Conservation (phyloP, 2,329 filamentous ascomycete species). For the Neofusicoccum ribis region DNA sequence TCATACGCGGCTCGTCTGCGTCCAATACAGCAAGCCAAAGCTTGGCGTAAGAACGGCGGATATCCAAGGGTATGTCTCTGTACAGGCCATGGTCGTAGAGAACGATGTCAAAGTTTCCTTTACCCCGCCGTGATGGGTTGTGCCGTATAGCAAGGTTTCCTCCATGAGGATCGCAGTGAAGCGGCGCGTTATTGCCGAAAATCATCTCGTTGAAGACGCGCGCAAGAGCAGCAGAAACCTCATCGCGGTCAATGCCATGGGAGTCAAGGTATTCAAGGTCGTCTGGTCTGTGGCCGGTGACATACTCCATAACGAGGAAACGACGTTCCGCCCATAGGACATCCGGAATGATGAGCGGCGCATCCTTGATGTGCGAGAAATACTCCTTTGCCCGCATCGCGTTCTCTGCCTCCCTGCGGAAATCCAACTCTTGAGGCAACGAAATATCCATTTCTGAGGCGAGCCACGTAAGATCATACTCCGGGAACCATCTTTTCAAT, state of each 20-base stretch:
- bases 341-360: constrained; percentile 85
- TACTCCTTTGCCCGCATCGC: constrained; percentile 76
- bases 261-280: constrained; percentile 84
- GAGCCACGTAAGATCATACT: constrained; percentile 96
- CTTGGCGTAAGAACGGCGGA: constrained; percentile 88
- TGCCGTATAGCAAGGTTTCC: constrained; percentile 92
- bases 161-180: constrained; percentile 96
- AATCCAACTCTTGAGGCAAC: constrained; percentile 88
- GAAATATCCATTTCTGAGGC: constrained; percentile 90
- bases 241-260: constrained; percentile 87
- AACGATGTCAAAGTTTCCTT: constrained; percentile 86
- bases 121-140: constrained; percentile 60
- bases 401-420: constrained; percentile 81
- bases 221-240: constrained; percentile 87
- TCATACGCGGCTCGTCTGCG: constrained; percentile 81
- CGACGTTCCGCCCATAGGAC: constrained; percentile 87
- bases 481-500: constrained; percentile 89
- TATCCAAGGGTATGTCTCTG: constrained; percentile 76
- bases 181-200: constrained; percentile 80
- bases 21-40: constrained; percentile 97
- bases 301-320: constrained; percentile 93
- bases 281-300: constrained; percentile 82
- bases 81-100: constrained; percentile 97
- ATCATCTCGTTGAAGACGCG: constrained; percentile 99
- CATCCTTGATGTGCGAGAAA: constrained; percentile 70